Evolutionary conservation across 768 basidiomycete species (phyloP), one percentile per base, ranked within the genome.

Genomic region (Lactarius indigo): DNA sequence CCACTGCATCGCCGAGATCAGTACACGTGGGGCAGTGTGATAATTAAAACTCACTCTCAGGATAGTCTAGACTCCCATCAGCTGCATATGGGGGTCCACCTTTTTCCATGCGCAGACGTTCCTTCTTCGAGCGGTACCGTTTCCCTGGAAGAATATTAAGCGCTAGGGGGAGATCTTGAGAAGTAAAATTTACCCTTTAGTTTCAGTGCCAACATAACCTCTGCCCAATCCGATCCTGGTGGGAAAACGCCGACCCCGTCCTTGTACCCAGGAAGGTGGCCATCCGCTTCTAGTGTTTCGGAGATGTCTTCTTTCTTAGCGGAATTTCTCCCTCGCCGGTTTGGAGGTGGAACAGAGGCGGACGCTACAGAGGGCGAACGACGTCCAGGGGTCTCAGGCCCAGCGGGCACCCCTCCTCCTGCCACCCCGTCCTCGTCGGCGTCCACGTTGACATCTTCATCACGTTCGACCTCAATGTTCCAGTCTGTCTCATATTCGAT

Each of bases 401-500:
- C 71, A 5, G 66, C 64, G 23, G 66, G 55, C 5, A 57, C 20
- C 20, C 37, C 66, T 68, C 30, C 64, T 69, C 26, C 64, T 9
- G 63, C 52, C 8, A 63, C 71, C 2, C 70, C 73, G 3, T 77
- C 79, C 12, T 80, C 88, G 47, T 89, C 90, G 41, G 83, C 74
- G 37, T 76, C 75, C 23, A 71, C 72, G 6, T 68, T 66, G 41
- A 71, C 68, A 12, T 72, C 66, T 15, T 77, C 78, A 47, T 79
- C 77, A 31, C 70, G 84, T 72, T 90, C 90, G 10, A 89, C 79
- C 61, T 93, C 90, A 64, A 92, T 88, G 70, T 90, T 91, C 90
- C 90, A 92, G 73, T 91, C 88, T 1, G 88, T 86, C 77, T 92
- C 90, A 73, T 88, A 89, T 64, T 92, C 90, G 64, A 92, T 90